phyloP scores from a whole-genome alignment of 768 basidiomycete species.

The Boletus patriciae region DNA sequence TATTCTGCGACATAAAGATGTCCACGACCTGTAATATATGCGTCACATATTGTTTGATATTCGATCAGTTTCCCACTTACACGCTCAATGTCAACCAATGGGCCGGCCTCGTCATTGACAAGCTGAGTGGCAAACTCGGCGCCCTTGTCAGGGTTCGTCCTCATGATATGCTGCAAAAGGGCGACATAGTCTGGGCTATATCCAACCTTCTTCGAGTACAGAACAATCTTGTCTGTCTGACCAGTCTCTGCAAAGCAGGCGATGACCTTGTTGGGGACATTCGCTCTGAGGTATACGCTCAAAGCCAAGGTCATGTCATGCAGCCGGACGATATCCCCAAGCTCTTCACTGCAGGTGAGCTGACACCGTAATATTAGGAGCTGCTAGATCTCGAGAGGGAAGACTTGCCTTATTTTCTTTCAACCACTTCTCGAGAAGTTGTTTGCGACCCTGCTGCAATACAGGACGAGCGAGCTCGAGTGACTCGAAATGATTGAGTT shows the following conservation, averaged over 20 bases:
- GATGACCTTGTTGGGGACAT: slow-evolving; percentile 97
- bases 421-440: slow-evolving; percentile 97
- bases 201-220: slow-evolving; percentile 96
- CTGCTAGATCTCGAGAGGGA: slow-evolving; percentile 3
- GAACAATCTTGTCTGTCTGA: slow-evolving; percentile 95
- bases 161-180: slow-evolving; percentile 93
- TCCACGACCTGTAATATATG: slow-evolving; percentile 73
- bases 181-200: slow-evolving; percentile 91
- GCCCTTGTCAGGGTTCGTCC: slow-evolving; percentile 95
- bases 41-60: not conserved
- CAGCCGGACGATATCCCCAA: slow-evolving; percentile 92
- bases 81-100: slow-evolving; percentile 90
- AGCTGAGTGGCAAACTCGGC: slow-evolving; percentile 96
- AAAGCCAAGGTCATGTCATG: slow-evolving; percentile 97
- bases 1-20: slow-evolving; percentile 99
- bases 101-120: slow-evolving; percentile 89
- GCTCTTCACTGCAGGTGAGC: slow-evolving; percentile 98
- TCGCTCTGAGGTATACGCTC: slow-evolving; percentile 96
- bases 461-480: slow-evolving; percentile 96
- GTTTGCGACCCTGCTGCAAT: slow-evolving; percentile 92
- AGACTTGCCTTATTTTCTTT: slow-evolving; percentile 92
- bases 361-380: slow-evolving; percentile 33
- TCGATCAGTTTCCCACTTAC: slow-evolving; percentile 41
- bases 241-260: slow-evolving; percentile 99
- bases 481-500: slow-evolving; percentile 94